A percentile compares a stretch with the other conserved stretches of the same genome.
Conservation (phyloP, 2,329 filamentous ascomycete genomes). For the Teratosphaeria nubilosa region DNA sequence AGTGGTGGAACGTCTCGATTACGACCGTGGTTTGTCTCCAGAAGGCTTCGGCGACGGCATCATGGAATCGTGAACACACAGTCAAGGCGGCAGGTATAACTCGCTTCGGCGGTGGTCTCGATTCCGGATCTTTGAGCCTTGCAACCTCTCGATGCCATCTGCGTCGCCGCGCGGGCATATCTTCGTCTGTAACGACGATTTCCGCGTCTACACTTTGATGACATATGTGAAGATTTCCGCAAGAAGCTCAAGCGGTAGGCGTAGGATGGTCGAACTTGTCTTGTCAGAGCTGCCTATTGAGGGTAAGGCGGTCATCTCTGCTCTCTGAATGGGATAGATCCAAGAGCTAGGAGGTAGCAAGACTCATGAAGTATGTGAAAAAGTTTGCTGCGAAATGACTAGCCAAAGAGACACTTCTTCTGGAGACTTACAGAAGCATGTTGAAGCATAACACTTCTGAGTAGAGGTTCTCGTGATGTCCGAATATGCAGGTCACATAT, state of each 20-base stretch:
- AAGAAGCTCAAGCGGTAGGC: not conserved
- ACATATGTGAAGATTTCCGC: not conserved
- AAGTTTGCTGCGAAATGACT: not conserved
- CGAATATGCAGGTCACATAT: too few species aligned
- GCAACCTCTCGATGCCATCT: not conserved
- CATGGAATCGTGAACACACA: not conserved
- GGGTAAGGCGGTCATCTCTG: not conserved
- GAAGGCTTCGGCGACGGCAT: not conserved
- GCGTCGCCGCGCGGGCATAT: not conserved
- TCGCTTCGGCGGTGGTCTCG: not conserved
- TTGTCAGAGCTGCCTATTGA: not conserved
- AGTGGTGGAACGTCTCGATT: not conserved
- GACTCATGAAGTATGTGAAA: not conserved
- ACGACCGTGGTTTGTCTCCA: not conserved
- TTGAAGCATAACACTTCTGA: too few species aligned
- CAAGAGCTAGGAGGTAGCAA: not conserved
- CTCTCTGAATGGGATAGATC: too few species aligned
- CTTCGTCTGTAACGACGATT: not conserved
- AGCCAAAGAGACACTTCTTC: not conserved
- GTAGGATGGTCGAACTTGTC: not conserved
- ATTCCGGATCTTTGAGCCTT: not conserved
- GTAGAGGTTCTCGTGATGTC: too few species aligned
- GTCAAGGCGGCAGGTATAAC: not conserved
- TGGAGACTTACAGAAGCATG: not conserved
- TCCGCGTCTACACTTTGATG: not conserved